A percentile compares a stretch with the other conserved stretches of the same genome.
Evolutionary conservation across 306 rosid genomes (phyloP).

Genomic region (Corylus avellana): DNA sequence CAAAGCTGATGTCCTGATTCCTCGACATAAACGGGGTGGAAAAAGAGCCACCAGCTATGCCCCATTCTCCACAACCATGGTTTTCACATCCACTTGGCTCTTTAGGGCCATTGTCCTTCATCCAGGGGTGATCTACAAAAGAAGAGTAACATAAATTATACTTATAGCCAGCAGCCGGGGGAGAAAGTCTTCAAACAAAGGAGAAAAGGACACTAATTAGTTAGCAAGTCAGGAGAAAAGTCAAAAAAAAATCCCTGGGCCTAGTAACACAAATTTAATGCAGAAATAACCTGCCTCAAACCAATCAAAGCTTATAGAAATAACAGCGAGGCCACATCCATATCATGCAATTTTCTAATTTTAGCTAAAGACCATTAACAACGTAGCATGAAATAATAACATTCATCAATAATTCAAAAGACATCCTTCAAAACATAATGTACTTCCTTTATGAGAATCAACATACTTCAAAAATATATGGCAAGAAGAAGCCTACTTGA

Average conservation of each 20-base stretch:
- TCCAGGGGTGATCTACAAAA: constrained; percentile 74
- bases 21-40: constrained; percentile 68
- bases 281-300: background rate
- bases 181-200: background rate
- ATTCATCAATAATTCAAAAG: background rate
- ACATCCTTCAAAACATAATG: background rate
- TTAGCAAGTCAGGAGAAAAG: background rate
- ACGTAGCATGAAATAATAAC: background rate
- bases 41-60: constrained; percentile 52
- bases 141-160: constrained; percentile 8
- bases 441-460: background rate
- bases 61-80: constrained; percentile 38
- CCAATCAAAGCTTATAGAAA: background rate
- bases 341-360: background rate
- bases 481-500: background rate
- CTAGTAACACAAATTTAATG: background rate
- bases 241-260: background rate
- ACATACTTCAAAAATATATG: background rate
- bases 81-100: constrained; percentile 37
- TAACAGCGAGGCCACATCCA: background rate
- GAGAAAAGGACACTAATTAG: background rate
- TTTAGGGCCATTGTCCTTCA: constrained; percentile 45
- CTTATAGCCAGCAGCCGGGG: background rate
- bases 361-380: background rate
- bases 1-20: constrained; percentile 79